Percentiles rank a stretch among this genome's conserved stretches.
These are phyloP conservation scores for Ogataea angusta DNA, from an alignment of 805 yeast species.

Conservation along the genomic window DNA sequence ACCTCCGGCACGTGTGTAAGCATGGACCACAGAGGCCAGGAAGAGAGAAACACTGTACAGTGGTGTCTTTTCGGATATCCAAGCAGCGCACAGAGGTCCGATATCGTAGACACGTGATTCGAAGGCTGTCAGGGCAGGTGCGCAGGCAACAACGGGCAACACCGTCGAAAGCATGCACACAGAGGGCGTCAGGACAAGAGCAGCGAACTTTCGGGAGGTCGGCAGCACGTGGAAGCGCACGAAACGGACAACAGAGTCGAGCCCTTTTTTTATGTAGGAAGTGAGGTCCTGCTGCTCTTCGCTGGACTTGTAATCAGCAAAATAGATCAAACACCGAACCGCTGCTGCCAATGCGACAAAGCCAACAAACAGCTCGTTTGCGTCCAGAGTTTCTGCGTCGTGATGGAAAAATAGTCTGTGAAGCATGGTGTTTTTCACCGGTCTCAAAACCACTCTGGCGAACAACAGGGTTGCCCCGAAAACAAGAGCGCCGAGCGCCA, in stretches of 20 bases:
- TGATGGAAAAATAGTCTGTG: too few species aligned
- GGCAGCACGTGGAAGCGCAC: neutral
- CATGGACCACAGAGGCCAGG: neutral
- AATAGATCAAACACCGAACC: neutral
- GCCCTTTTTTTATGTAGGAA: neutral
- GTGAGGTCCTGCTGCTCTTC: neutral
- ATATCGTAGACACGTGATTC: neutral
- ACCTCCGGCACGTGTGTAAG: neutral
- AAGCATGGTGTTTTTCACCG: too few species aligned
- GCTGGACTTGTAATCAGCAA: neutral
- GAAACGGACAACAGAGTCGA: neutral
- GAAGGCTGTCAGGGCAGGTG: neutral
- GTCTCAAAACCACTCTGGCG: neutral
- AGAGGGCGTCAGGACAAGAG: neutral
- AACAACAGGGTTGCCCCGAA: conserved; percentile 7
- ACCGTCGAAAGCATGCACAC: neutral
- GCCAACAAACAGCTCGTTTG: neutral
- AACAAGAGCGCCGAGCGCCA: conserved; percentile 29
- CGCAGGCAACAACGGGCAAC: neutral
- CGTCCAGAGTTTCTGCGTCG: neutral
- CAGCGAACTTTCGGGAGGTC: neutral
- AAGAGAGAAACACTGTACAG: neutral
- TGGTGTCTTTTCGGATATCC: neutral
- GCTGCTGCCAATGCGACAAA: neutral
- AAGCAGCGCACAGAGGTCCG: neutral